These are phyloP conservation scores for Kalaharituber pfeilii DNA, from an alignment of 2,329 filamentous ascomycete genomes.

Conservation along the genomic window DNA sequence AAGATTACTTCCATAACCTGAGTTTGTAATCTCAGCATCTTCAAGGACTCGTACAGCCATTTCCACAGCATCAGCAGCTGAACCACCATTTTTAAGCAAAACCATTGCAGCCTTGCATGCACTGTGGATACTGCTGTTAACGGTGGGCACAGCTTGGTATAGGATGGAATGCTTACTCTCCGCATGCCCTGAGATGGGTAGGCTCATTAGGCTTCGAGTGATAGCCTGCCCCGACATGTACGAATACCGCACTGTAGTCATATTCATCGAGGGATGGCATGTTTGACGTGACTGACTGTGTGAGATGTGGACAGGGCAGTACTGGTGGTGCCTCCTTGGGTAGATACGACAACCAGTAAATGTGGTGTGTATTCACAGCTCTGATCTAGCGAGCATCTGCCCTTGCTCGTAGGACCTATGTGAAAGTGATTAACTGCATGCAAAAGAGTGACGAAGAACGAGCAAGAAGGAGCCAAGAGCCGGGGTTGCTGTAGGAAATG, in stretches of 20 bases:
- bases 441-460: too few relatives aligned
- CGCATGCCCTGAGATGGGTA: constrained; percentile 69
- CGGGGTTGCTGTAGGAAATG: too few relatives aligned
- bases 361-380: too few relatives aligned
- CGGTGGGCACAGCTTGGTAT: not conserved
- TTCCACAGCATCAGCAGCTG: constrained; percentile 76
- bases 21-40: constrained; percentile 89
- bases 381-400: too few relatives aligned
- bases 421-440: too few relatives aligned
- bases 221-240: constrained; percentile 89
- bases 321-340: too few relatives aligned
- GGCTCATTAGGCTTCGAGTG: constrained; percentile 76
- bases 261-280: not conserved
- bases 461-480: too few relatives aligned
- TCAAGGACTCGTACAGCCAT: constrained; percentile 75
- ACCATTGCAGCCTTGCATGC: constrained; percentile 61
- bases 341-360: too few relatives aligned
- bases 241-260: constrained; percentile 54
- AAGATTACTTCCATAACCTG: constrained; percentile 88
- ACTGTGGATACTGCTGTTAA: constrained; percentile 38
- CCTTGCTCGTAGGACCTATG: too few relatives aligned
- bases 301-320: not conserved
- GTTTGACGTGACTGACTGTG: not conserved
- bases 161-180: constrained; percentile 46
- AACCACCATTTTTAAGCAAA: constrained; percentile 58